Conservation (phyloP, 345 rosid genomes). For the Hirschfeldia incana region DNA sequence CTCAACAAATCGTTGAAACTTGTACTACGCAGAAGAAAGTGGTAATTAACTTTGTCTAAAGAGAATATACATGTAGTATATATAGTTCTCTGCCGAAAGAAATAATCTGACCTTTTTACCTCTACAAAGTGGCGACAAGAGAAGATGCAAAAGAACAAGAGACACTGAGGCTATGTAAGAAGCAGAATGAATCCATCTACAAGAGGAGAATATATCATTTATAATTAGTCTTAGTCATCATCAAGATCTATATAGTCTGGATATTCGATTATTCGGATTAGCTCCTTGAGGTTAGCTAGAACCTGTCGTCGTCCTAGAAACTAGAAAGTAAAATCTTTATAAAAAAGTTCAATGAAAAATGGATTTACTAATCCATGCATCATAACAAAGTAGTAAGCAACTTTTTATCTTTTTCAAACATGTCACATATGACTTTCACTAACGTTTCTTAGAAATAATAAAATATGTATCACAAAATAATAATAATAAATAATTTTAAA, state of each 20-base stretch:
- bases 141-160: conserved; percentile 4
- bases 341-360: background rate
- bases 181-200: background rate
- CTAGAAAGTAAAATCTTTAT: background rate
- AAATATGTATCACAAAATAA: background rate
- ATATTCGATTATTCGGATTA: background rate
- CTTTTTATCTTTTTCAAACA: background rate
- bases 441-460: background rate
- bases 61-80: too few species aligned
- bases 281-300: background rate
- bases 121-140: conserved; percentile 15
- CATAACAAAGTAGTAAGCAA: background rate
- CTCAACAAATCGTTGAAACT: conserved; percentile 16
- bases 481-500: background rate
- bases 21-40: background rate
- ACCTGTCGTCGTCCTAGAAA: background rate
- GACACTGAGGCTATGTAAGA: conserved; percentile 10
- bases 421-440: background rate
- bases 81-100: too few species aligned
- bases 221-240: background rate
- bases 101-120: conserved; percentile 13
- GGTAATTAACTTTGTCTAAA: background rate
- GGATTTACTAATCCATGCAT: background rate
- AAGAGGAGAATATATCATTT: background rate
- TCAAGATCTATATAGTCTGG: background rate